Evolutionary conservation across 1,284 basidiomycete species (phyloP), one percentile per base, ranked within the genome.

Genomic region (Apiotrichum gamsii): DNA sequence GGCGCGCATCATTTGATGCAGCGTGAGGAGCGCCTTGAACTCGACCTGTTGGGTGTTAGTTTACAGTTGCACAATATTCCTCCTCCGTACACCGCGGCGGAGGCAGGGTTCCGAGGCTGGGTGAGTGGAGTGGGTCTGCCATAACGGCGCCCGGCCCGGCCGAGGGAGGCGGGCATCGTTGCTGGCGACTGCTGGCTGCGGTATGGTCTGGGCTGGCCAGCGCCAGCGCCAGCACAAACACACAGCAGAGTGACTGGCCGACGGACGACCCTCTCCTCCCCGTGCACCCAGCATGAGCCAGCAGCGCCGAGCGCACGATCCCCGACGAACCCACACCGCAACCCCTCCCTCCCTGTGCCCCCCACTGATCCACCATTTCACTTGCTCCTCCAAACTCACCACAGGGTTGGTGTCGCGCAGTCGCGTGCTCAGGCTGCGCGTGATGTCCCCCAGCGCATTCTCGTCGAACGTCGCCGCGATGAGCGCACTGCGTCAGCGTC

Each of bases 401-500:
- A 90, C 82, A 25, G 82, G 82, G 69, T 94, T 96, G 19, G 90
- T 84, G 62, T 99, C 94, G 28, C 86, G 78, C 52, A 99, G 80
- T 30, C 90, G 80, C 16, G 84, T 80, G 2, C 84, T 77, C 29
- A 98, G 78, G 1, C 91, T 85, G 60, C 84, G 85, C 74, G 87
- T 87, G 52, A 98, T 88, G 70, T 97, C 93, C 62, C 87, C 82
- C 10, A 97, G 79, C 34, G 88, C 82, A 25, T 90, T 89, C 66
- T 95, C 91, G 51, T 93, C 87, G 80, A 88, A 95, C 15, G 93
- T 95, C 34, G 90, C 89, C 46, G 90, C 85, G 56, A 99, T 85
- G 72, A 99, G 89, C 28, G 90, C 84, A 74, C 93, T 90, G 54
- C 85, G 75, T 28, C n/a, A n/a, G 52, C 43, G 46, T 43, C 31